These are phyloP conservation scores for Clathrus columnatus DNA, from an alignment of 768 basidiomycete genomes.

Conservation along the genomic window DNA sequence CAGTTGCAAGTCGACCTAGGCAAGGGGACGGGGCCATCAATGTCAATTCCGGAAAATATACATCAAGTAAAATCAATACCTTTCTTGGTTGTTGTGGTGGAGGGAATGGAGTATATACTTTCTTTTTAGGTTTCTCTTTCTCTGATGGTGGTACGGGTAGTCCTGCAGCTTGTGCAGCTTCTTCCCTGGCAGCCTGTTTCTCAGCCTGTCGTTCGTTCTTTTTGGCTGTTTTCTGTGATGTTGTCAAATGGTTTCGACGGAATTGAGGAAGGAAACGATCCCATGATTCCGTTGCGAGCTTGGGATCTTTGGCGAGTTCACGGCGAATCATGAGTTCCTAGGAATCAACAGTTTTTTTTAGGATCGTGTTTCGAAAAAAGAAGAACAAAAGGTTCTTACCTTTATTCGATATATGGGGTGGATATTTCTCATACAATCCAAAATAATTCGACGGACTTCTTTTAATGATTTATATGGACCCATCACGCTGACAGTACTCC, in stretches of 20 bases:
- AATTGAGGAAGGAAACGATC: slow-evolving; percentile 96
- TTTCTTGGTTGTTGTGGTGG: slow-evolving; percentile 90
- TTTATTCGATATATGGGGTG: slow-evolving; percentile 99
- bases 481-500: slow-evolving; percentile 97
- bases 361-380: background rate
- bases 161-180: slow-evolving; percentile 52
- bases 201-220: slow-evolving; percentile 67
- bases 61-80: slow-evolving; percentile 31
- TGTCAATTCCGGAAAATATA: background rate
- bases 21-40: background rate
- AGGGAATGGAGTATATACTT: slow-evolving; percentile 97
- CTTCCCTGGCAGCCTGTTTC: slow-evolving; percentile 35
- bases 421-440: slow-evolving; percentile 99
- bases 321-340: slow-evolving; percentile 98
- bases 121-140: slow-evolving; percentile 61
- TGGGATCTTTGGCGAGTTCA: slow-evolving; percentile 96
- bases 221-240: slow-evolving; percentile 85
- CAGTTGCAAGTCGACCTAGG: slow-evolving; percentile 81
- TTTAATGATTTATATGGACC: slow-evolving; percentile 92
- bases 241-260: slow-evolving; percentile 86
- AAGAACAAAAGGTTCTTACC: slow-evolving; percentile 31
- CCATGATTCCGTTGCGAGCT: slow-evolving; percentile 90
- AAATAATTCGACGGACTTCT: slow-evolving; percentile 90
- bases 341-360: background rate
- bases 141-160: slow-evolving; percentile 15